Evolutionary conservation across 2,329 filamentous ascomycete genomes (phyloP).

Genomic region (Fusarium longipes): DNA sequence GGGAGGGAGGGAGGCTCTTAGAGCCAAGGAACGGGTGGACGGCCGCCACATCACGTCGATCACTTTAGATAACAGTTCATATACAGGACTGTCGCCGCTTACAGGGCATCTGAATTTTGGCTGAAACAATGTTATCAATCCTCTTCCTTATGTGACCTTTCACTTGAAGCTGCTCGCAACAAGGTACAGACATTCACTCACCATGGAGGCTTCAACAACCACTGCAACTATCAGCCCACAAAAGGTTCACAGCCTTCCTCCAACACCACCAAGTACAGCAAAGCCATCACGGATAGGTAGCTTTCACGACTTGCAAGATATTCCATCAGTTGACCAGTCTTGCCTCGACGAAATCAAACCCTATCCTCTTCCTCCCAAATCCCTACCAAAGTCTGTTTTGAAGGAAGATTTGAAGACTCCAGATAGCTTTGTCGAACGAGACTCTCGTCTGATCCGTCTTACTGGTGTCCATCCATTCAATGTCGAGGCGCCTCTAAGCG

Average conservation of each 20-base stretch:
- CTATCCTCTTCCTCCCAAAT: constrained; percentile 77
- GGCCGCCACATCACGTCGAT: constrained; percentile 27
- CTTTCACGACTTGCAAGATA: constrained; percentile 40
- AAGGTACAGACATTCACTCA: background rate
- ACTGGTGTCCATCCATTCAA: constrained; percentile 95
- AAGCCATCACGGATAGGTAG: constrained; percentile 53
- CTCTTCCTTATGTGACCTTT: constrained; percentile 5
- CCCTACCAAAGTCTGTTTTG: constrained; percentile 71
- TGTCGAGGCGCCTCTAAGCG: constrained; percentile 83
- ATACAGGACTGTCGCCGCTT: constrained; percentile 19
- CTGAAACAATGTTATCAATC: constrained; percentile 5
- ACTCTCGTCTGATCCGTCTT: constrained; percentile 83
- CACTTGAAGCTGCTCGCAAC: constrained; percentile 3
- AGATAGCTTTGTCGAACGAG: constrained; percentile 82
- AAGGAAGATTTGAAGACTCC: constrained; percentile 85
- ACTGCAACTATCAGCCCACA: constrained; percentile 17
- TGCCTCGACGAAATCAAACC: constrained; percentile 25
- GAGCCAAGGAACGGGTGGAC: constrained; percentile 13
- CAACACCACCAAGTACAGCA: constrained; percentile 55
- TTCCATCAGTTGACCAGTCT: constrained; percentile 32
- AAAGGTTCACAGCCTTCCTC: constrained; percentile 47
- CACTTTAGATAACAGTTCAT: constrained; percentile 25
- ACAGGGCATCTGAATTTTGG: background rate
- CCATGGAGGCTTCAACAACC: constrained; percentile 40
- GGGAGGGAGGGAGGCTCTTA: constrained; percentile 7